Base-by-base conservation (phyloP, 352 stramenopile species). In the Pythium aquatile region DNA sequence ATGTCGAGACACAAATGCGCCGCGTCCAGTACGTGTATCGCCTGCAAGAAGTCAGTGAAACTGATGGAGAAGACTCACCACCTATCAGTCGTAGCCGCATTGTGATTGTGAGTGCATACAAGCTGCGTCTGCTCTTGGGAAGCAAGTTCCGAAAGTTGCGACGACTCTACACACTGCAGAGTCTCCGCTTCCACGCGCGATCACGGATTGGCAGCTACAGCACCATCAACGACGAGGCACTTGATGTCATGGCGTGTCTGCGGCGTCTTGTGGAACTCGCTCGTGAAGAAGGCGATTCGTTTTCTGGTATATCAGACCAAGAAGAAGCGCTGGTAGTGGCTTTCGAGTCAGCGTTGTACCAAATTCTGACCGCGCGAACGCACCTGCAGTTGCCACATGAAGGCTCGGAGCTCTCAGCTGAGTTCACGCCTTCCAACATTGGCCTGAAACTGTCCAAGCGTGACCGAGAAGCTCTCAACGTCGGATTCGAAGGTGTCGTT, bases 131-230 rank as follows among this genome's bases (percentile, higher is more conserved):
- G 16, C 56, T 90, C 24, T 55, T 93, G 17, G 65, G 69, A 9
- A 39, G 55, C n/a, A 68, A 59, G 28, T 73, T 68, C 26, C 66
- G 66, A 3, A 51, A 54, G 11, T 33, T 85, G 35, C 52, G 58
- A n/a, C 49, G 49, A 7, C 48, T 78, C 30, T 72, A 70, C 47
- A 37, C 56, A 13, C 46, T 73, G 5, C 60, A 73, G 33, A 58
- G 55, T 28, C 44, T 92, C 14, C 81, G 84, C 14, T 84, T 93
- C 52, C 84, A 93, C 55, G 81, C 75, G 48, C 80, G 75, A n/a
- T 83, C 82, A 1, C 80, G 83, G 6, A 85, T 90, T 51, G 83
- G 79, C 11, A 88, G 76, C 73, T 93, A 93, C 68, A 89, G 84
- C 51, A 79, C 77, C 14, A 93, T 93, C 51, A 73, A 62, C 9